Evolutionary conservation across 2,329 filamentous ascomycete species (phyloP), one percentile per base, ranked within the genome.

Genomic region (Microsporum canis): DNA sequence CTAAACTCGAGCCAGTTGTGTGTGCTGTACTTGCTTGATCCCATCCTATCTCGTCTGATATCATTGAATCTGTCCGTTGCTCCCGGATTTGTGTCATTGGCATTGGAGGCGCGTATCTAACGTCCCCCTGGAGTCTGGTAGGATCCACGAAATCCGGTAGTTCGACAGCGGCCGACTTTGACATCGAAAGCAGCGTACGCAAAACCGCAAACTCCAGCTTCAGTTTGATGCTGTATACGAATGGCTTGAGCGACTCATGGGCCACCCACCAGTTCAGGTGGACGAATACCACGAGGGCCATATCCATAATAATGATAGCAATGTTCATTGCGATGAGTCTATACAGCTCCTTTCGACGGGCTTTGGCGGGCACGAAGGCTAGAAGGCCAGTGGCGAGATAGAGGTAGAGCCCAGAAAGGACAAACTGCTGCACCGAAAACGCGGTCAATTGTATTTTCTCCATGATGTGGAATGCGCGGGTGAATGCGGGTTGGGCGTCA

Each of bases 361-460:
- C 60, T 45, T 45, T 41, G 3, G 47, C 57, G 0, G 61, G 62
- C n/a, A 59, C 61, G 4, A 62, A 55, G 14, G n/a, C 69, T 36
- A 76, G 69, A 27, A 76, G 70, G 12, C 74, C 72, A 36, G 79
- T 67, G 2, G 77, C 79, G 51, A 78, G 75, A 62, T 76, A 78
- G 61, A 80, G 73, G 63, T 80, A 80, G 5, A 80, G 77, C 23
- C 29, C 72, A 0, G 80, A 82, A 57, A 84, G 76, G 63, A 82
- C 73, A 58, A 79, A 74, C 62, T 84, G 82, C 65, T 84, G 82
- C 10, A 82, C 60, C 65, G 79, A 82, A 66, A 84, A 84, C 5
- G 80, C 73, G 4, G 79, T 80, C 68, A 83, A 78, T 66, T 84
- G 80, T 17, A 83, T 75, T 67, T 80, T 80, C 64, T 84, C 82